Base-by-base conservation (phyloP, 805 yeast genomes). In the Sungouiella blattae region DNA sequence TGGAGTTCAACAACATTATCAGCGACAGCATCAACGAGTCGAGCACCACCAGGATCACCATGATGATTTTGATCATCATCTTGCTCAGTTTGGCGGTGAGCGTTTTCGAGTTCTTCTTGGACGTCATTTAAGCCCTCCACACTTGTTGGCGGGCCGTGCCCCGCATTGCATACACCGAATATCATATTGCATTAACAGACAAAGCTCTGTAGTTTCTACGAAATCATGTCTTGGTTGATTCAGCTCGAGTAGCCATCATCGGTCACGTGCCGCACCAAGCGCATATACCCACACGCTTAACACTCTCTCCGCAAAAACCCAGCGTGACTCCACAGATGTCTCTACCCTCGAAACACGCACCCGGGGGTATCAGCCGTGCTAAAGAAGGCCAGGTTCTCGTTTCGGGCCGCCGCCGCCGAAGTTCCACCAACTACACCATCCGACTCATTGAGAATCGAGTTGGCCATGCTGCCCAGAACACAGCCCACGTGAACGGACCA, bases 21-120 rank as follows among this genome's bases (percentile, higher is more conserved):
- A 88, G 91, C 14, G 98, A 93, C 55, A 86, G 96, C 30, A 83
- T 93, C 46, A 96, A 95, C 5, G 98, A 93, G 61, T 76, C 82
- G 43, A 88, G 87, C 53, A 91, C 93, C 76, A 86, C 88, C 18
- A 71, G 95, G 49, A 87, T 93, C 40, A 89, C 98, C 1, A 80
- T 87, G 78, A 81, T 91, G 75, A 80, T 93, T 40, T 86, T 93
- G 37, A 67, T 82, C 16, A 83, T 93, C 13, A 87, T 93, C 45
- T 78, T 83, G 24, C 58, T 89, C 27, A 84, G 91, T 41, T 76
- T 91, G 29, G 56, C 78, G 15, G 95, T 93, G 23, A 83, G 95
- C 15, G 59, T 80, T 30, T 64, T 81, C 36, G 95, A 87, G 59
- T 86, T 53, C 60, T 73, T 43, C 64, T 78, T 46, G 53, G 94